phyloP scores from a whole-genome alignment of 2,329 filamentous ascomycete genomes.

The Dactylonectria estremocensis region DNA sequence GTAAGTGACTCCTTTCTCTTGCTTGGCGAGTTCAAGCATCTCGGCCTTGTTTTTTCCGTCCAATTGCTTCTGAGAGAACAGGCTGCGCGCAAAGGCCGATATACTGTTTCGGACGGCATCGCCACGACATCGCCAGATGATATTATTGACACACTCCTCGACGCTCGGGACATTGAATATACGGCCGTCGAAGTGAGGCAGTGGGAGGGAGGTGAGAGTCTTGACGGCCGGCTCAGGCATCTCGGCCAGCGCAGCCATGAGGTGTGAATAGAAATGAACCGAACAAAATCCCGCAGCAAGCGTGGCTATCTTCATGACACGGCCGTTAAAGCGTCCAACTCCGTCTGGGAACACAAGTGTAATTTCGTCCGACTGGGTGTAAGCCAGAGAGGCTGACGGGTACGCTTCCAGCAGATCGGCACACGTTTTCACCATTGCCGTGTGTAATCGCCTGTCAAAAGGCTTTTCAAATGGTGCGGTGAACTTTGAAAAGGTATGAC shows the following conservation, averaged over 20 bases:
- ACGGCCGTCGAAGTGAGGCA: constrained; percentile 33
- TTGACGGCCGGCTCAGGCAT: constrained; percentile 28
- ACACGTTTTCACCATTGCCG: constrained; percentile 36
- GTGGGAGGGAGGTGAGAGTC: constrained; percentile 20
- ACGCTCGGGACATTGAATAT: constrained; percentile 34
- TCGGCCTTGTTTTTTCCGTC: constrained; percentile 34
- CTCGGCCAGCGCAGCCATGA: constrained; percentile 25
- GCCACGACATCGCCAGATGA: constrained; percentile 35
- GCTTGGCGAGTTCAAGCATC: constrained; percentile 33
- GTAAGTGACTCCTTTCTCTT: constrained; percentile 29
- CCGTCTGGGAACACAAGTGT: constrained; percentile 38
- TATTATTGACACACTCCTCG: constrained; percentile 34
- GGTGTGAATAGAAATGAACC: constrained; percentile 36
- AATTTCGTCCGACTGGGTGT: constrained; percentile 39
- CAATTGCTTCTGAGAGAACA: constrained; percentile 31
- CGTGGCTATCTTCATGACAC: constrained; percentile 34
- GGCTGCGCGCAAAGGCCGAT: constrained; percentile 34
- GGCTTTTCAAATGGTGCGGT: constrained; percentile 33
- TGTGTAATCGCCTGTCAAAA: constrained; percentile 34
- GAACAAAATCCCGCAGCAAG: constrained; percentile 35
- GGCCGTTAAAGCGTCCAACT: constrained; percentile 33
- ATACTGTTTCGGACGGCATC: constrained; percentile 36
- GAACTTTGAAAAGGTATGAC: constrained; percentile 38
- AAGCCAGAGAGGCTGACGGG: constrained; percentile 30
- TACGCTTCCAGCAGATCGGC: constrained; percentile 30